Base-by-base conservation (phyloP, 257 asterid species). In the Henckelia pumila region DNA sequence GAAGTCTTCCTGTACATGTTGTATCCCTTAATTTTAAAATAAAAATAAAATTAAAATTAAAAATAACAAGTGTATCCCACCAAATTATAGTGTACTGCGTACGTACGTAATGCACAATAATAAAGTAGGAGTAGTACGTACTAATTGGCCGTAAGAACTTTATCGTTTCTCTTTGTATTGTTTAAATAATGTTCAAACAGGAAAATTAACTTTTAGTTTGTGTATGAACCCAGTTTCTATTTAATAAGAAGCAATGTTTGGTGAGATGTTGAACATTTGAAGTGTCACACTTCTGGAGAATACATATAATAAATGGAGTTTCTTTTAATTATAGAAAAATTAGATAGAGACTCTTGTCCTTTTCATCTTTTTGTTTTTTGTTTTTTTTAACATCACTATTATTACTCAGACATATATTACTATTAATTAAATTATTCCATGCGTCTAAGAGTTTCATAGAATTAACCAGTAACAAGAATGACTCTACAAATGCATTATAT, bases 201-300 rank as follows among this genome's bases (percentile, higher is more conserved):
- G 32, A 62, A 59, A 28, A 25, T 56, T 25, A 16, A 40, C 40
- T 35, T 65, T 59, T 69, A 32, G n/a, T 65, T 33, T 72, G 71
- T 40, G 72, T 70, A 58, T 68, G 74, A 69, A 78, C 69, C 56
- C 33, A 30, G n/a, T 69, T 68, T 6, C 57, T 60, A 70, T 37
- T 70, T 58, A 74, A 49, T 74, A 57, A 56, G 32, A 6, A 20
- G 22, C 59, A 66, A 61, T 69, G 40, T 37, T 69, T 64, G 72
- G 58, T 59, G 69, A 68, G 50, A 37, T 10, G 53, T 21, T 19
- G 66, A 61, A 69, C 50, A 40, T 11, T 40, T 2, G 60, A 62
- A 66, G 58, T 74, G 79, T 70, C 76, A 65, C 78, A 61, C 80
- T 65, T 78, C 37, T 78, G 78, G 83, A 67, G 83, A 67, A 63